These are phyloP conservation scores for Calendula officinalis DNA, from an alignment of 129 eudicot genomes.

Conservation along the genomic window DNA sequence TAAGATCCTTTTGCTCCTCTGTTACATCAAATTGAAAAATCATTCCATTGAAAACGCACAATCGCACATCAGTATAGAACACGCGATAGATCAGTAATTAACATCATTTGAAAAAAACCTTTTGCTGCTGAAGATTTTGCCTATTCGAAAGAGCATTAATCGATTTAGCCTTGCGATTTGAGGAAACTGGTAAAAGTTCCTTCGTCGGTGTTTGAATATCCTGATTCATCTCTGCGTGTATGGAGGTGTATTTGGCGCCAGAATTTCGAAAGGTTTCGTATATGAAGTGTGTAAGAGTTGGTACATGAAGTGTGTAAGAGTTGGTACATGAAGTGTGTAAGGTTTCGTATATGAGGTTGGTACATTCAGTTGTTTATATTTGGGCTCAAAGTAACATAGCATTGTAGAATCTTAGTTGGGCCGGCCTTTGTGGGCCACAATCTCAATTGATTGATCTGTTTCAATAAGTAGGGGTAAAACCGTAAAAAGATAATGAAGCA, in stretches of 20 bases:
- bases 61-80: neutral
- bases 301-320: neutral
- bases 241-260: conserved; percentile 26
- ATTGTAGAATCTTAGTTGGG: too few relatives aligned
- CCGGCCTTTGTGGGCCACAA: too few relatives aligned
- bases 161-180: conserved; percentile 27
- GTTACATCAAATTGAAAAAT: conserved; percentile 15
- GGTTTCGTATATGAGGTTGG: neutral
- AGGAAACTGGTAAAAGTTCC: conserved; percentile 16
- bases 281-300: neutral
- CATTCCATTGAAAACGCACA: neutral
- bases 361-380: too few relatives aligned
- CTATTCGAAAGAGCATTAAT: conserved; percentile 9
- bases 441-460: too few relatives aligned
- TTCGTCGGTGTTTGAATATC: conserved; percentile 30
- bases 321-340: neutral
- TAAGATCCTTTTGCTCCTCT: conserved; percentile 15
- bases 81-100: conserved; percentile 2
- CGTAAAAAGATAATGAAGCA: conserved; percentile 22
- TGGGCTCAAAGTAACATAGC: too few relatives aligned
- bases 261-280: conserved; percentile 6
- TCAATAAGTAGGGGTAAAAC: too few relatives aligned
- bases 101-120: conserved; percentile 18
- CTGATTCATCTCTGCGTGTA: conserved; percentile 24
- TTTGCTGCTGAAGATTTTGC: conserved; percentile 23